Evolutionary conservation across 2,329 filamentous ascomycete species (phyloP).

Genomic region (Botrytis byssoidea): DNA sequence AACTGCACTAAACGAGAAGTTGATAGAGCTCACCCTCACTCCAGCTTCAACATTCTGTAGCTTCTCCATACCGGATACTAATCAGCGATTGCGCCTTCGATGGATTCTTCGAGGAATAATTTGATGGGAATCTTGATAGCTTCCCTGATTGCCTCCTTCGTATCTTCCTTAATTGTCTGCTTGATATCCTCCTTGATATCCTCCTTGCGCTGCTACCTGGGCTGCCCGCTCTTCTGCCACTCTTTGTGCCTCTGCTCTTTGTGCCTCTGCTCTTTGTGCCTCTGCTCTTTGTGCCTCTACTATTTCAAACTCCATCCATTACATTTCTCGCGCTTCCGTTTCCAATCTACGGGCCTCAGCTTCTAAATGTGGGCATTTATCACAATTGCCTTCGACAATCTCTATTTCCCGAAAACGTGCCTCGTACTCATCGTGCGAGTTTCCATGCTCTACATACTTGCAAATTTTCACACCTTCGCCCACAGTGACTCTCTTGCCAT

Average conservation of each 20-base stretch:
- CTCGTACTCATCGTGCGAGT: background rate
- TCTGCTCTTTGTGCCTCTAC: too few species aligned
- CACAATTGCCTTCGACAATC: background rate
- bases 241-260: background rate
- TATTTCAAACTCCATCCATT: too few species aligned
- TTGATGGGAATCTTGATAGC: too few species aligned
- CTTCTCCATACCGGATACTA: background rate
- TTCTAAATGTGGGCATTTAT: background rate
- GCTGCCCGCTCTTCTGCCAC: background rate
- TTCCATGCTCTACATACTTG: too few species aligned
- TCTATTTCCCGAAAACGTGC: fast-evolving
- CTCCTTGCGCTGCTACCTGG: background rate
- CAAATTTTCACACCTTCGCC: too few species aligned
- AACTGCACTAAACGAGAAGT: background rate
- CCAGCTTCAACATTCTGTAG: background rate
- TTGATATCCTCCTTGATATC: background rate
- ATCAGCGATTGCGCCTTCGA: background rate
- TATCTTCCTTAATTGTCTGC: background rate
- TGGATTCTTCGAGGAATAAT: too few species aligned
- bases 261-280: background rate
- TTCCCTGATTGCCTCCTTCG: too few species aligned
- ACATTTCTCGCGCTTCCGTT: background rate
- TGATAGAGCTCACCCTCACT: background rate
- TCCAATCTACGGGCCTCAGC: background rate
- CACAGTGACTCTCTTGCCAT: background rate